Percentiles rank a stretch among this genome's conserved stretches.
These are phyloP conservation scores for Escallonia herrerae DNA, from an alignment of 129 eudicot genomes.

Conservation along the genomic window DNA sequence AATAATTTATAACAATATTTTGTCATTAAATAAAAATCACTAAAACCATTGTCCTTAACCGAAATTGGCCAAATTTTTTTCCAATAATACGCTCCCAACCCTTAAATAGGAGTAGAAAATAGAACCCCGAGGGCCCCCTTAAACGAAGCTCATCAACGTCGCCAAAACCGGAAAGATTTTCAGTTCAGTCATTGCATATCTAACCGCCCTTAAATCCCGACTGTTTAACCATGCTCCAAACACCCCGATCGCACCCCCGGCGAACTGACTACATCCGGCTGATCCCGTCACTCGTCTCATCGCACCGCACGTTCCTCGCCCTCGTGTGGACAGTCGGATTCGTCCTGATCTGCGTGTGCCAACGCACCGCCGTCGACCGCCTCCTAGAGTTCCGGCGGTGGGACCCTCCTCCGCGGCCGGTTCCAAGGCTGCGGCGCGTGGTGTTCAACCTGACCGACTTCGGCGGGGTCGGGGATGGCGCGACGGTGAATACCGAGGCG, in stretches of 20 bases:
- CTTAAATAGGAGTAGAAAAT: background rate
- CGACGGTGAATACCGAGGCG: slow-evolving; percentile 38
- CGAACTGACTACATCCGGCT: slow-evolving; percentile 12
- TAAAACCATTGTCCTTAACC: no score
- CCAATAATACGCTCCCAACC: no score
- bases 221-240: slow-evolving; percentile 12
- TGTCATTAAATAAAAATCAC: no score
- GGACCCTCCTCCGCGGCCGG: slow-evolving; percentile 22
- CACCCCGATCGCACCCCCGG: slow-evolving; percentile 10
- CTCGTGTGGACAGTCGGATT: slow-evolving; percentile 43
- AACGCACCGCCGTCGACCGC: slow-evolving; percentile 30
- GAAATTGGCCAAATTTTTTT: no score
- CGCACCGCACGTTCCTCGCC: slow-evolving; percentile 17
- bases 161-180: background rate
- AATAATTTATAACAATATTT: no score
- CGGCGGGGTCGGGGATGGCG: slow-evolving; percentile 60
- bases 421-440: slow-evolving; percentile 33
- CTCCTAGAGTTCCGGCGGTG: slow-evolving; percentile 15
- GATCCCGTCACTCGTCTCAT: slow-evolving; percentile 7
- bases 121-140: background rate
- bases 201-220: background rate
- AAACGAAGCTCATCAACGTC: background rate
- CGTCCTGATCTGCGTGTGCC: slow-evolving; percentile 30
- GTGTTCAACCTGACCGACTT: slow-evolving; percentile 51
- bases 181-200: background rate